Evolutionary conservation across 768 basidiomycete genomes (phyloP), one percentile per base, ranked within the genome.

Genomic region (Udeniomyces megalosporus): DNA sequence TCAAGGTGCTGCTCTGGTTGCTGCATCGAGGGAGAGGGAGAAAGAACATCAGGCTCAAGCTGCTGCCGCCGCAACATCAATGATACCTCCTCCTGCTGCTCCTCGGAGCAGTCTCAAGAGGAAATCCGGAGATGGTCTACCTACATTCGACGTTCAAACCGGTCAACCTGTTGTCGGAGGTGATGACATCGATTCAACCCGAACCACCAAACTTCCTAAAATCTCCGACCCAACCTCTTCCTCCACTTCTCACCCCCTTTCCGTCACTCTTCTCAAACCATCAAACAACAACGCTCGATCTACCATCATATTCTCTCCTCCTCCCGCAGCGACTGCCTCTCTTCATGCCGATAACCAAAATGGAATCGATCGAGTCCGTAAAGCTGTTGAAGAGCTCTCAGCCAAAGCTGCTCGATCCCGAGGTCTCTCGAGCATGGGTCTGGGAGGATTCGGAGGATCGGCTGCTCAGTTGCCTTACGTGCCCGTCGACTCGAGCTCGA

Each of bases 351-450:
- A 57, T 29, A 57, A 57, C 44, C 55, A 57, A 26, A 26, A 35
- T 3, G 55, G 55, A 3, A 57, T 57, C 55, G 28, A 28, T 29
- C 55, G 55, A 12, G 35, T 57, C 29, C 35, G 42, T 28, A 57
- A 57, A 38, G 55, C 35, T 10, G 42, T 57, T 29, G 55, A 57
- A 44, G 55, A 57, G 15, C 55, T 57, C 26, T 35, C 55, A 14
- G 55, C 55, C 22, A 57, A 44, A 44, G 42, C n/a, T 2, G 55
- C 55, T 44, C 55, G 55, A 15, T 44, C 55, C 14, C 26, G 55
- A 57, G 55, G 35, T 22, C 55, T 57, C 55, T 57, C 55, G 26
- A 42, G 35, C 55, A 57, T 57, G 35, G 55, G 55, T 42, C 38
- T 17, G 8, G 38, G 38, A 42, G 38, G 38, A 42, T 42, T 42